Conservation (phyloP, 495 filamentous ascomycete genomes). For the Trichoderma orchidacearum region DNA sequence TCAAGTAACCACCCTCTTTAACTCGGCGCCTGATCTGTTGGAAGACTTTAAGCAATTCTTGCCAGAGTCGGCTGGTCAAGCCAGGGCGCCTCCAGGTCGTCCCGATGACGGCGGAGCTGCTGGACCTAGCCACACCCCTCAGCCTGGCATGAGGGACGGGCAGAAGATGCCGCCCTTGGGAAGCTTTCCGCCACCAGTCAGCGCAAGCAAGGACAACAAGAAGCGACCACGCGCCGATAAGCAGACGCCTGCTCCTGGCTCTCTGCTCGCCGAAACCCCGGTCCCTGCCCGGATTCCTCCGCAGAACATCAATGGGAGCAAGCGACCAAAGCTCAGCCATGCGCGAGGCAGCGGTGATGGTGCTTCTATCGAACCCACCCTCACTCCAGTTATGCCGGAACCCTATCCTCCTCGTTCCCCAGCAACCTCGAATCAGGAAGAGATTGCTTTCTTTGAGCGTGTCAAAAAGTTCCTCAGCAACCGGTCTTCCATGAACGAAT, state of each 20-base stretch:
- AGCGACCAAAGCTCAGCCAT: slow-evolving; percentile 50
- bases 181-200: slow-evolving; percentile 77
- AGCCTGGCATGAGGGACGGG: slow-evolving; percentile 30
- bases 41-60: slow-evolving; percentile 99
- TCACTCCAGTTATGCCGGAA: slow-evolving; percentile 76
- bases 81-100: slow-evolving; percentile 57
- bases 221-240: slow-evolving; percentile 43
- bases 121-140: slow-evolving; percentile 29
- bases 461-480: slow-evolving; percentile 94
- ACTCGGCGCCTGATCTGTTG: slow-evolving; percentile 84
- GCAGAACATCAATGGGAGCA: slow-evolving; percentile 17
- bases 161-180: slow-evolving; percentile 84
- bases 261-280: slow-evolving; percentile 18
- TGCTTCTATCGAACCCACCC: slow-evolving; percentile 66
- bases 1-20: slow-evolving; percentile 91
- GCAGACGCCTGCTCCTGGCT: slow-evolving; percentile 12
- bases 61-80: slow-evolving; percentile 88
- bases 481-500: slow-evolving; percentile 82
- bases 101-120: slow-evolving; percentile 45
- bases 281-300: slow-evolving; percentile 20
- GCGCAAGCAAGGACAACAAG: slow-evolving; percentile 65
- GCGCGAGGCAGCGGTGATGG: slow-evolving; percentile 51
- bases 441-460: slow-evolving; percentile 86
- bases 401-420: slow-evolving; percentile 64
- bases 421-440: slow-evolving; percentile 50